These are phyloP conservation scores for Luzula sylvatica DNA, from an alignment of 176 grass and related monocot genomes.

Conservation along the genomic window DNA sequence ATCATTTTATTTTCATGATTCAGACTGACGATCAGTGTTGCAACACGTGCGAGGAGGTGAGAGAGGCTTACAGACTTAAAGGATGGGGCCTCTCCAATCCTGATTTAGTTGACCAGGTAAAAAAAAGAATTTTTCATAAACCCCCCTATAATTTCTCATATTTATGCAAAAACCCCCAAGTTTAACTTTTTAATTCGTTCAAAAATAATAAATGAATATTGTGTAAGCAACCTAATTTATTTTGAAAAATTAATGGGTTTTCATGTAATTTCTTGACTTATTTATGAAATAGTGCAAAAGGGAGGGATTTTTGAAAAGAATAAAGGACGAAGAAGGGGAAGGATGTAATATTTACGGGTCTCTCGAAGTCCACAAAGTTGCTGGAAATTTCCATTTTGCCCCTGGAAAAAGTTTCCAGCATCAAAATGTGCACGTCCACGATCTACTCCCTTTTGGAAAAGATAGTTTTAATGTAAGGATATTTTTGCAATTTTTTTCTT, in stretches of 20 bases:
- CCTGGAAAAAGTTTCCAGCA: constrained; percentile 99
- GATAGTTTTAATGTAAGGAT: constrained; percentile 98
- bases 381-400: constrained; percentile 98
- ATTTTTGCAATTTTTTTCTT: neutral
- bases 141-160: too few relatives aligned
- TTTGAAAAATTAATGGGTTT: too few relatives aligned
- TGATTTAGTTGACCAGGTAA: constrained; percentile 83
- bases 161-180: too few relatives aligned
- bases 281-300: constrained; percentile 62
- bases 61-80: constrained; percentile 91
- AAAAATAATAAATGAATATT: too few relatives aligned
- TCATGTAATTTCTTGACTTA: too few relatives aligned
- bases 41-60: constrained; percentile 94
- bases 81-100: constrained; percentile 91
- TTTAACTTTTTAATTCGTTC: too few relatives aligned
- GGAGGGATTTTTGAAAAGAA: constrained; percentile 90
- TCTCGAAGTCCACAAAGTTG: constrained; percentile 91
- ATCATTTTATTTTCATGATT: constrained; percentile 26
- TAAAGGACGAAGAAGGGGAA: constrained; percentile 99
- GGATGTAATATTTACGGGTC: constrained; percentile 97
- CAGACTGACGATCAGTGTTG: constrained; percentile 84
- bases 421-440: constrained; percentile 91
- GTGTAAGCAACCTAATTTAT: too few relatives aligned
- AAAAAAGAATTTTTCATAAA: neutral
- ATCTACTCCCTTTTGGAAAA: constrained; percentile 94